These are phyloP conservation scores for Komagataella ulmi DNA, from an alignment of 805 yeast genomes.

Conservation along the genomic window DNA sequence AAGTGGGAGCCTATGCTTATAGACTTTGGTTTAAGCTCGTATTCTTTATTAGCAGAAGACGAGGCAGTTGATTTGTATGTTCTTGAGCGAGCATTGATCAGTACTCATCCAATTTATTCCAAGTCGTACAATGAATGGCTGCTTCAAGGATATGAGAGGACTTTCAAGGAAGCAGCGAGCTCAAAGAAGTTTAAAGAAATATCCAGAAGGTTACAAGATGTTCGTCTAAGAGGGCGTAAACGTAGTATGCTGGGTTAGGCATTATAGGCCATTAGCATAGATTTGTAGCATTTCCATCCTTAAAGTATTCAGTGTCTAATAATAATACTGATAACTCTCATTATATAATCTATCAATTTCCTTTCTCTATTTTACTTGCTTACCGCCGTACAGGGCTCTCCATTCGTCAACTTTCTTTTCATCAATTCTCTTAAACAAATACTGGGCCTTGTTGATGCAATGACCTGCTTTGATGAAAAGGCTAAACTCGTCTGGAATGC, in stretches of 20 bases:
- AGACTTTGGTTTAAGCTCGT: constrained; percentile 84
- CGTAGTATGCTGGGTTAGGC: constrained; percentile 79
- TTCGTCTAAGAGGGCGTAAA: constrained; percentile 85
- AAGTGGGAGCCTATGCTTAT: constrained; percentile 45
- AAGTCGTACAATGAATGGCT: constrained; percentile 55
- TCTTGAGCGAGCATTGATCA: constrained; percentile 76
- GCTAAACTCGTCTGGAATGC: constrained; percentile 66
- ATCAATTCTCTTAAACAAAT: constrained; percentile 85
- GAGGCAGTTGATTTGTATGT: constrained; percentile 97
- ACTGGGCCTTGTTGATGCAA: constrained; percentile 80
- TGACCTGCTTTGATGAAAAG: constrained; percentile 67
- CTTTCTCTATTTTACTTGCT: constrained; percentile 20
- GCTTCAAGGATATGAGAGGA: constrained; percentile 49
- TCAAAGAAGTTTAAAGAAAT: constrained; percentile 36
- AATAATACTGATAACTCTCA: not conserved
- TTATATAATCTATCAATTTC: not conserved
- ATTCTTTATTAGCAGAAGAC: constrained; percentile 69
- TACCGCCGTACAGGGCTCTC: constrained; percentile 81
- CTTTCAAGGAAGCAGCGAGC: constrained; percentile 18
- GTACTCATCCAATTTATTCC: constrained; percentile 78
- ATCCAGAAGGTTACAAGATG: constrained; percentile 60
- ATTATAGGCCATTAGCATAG: no score
- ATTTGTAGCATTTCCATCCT: not conserved
- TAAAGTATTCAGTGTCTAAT: not conserved
- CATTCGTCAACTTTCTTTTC: constrained; percentile 78